These are phyloP conservation scores for Puccinia horiana DNA, from an alignment of 1,284 basidiomycete species.

Conservation along the genomic window DNA sequence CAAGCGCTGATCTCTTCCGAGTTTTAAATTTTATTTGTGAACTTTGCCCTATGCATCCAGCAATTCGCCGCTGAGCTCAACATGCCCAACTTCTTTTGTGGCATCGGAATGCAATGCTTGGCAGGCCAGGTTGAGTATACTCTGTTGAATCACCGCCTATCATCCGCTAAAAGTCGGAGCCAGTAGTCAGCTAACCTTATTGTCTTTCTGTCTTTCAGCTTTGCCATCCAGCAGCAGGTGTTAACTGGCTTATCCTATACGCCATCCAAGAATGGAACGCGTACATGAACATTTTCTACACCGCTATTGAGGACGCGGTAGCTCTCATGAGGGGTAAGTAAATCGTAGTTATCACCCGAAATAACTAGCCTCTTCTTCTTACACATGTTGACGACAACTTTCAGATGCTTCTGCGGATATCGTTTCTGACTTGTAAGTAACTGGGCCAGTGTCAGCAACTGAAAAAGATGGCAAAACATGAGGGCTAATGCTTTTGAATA, in stretches of 20 bases:
- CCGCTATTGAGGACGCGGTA: conserved; percentile 38
- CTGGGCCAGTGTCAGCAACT: neutral
- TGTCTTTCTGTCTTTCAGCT: neutral
- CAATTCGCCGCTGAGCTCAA: conserved; percentile 45
- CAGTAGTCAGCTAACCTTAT: neutral
- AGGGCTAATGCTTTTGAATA: neutral
- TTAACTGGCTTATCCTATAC: conserved; percentile 48
- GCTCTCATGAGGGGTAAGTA: conserved; percentile 37
- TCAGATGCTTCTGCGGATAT: conserved; percentile 42
- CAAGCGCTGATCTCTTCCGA: neutral
- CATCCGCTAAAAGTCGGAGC: neutral
- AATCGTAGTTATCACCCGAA: neutral
- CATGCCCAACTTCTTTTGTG: conserved; percentile 47
- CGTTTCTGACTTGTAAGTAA: conserved; percentile 45
- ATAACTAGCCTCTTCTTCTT: neutral
- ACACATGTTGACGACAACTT: neutral
- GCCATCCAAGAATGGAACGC: conserved; percentile 50
- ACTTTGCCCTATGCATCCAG: neutral
- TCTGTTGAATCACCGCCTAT: too few relatives aligned
- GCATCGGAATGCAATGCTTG: conserved; percentile 36
- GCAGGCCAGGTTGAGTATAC: conserved; percentile 39
- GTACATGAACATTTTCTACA: conserved; percentile 49
- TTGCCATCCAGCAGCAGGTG: conserved; percentile 42
- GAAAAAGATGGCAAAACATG: neutral
- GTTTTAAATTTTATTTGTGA: neutral